Percentiles rank a stretch among this genome's conserved stretches.
Evolutionary conservation across 257 asterid species (phyloP).

Genomic region (Forsythia suspensa): DNA sequence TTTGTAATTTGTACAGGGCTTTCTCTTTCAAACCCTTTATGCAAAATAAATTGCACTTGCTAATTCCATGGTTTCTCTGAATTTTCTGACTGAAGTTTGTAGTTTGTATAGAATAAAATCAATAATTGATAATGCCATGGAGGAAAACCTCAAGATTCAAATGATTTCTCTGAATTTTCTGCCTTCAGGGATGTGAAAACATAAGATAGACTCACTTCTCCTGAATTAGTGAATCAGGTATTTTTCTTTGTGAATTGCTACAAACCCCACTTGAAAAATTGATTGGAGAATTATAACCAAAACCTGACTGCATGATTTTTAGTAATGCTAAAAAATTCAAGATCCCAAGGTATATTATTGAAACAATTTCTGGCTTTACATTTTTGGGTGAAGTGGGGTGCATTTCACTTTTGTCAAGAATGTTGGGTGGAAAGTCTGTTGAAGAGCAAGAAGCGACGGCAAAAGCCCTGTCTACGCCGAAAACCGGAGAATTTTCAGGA

Average conservation of each 20-base stretch:
- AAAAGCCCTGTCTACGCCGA: too few species aligned
- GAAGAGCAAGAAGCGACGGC: too few species aligned
- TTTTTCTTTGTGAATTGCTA: conserved; percentile 15
- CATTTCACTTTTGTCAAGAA: too few species aligned
- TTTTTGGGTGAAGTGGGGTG: conserved; percentile 5
- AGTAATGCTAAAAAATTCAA: conserved; percentile 21
- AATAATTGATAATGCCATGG: not conserved
- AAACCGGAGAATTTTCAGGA: too few species aligned
- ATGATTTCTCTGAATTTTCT: conserved; percentile 20
- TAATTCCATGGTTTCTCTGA: too few species aligned
- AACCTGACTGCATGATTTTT: conserved; percentile 28
- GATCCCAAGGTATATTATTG: conserved; percentile 28
- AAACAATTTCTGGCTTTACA: conserved; percentile 28
- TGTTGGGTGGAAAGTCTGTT: too few species aligned
- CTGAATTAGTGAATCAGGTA: conserved; percentile 8
- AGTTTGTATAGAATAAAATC: too few species aligned
- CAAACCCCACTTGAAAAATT: conserved; percentile 21
- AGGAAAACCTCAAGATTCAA: conserved; percentile 21
- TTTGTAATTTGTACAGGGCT: too few species aligned
- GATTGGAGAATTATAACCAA: conserved; percentile 16
- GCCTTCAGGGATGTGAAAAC: conserved; percentile 30
- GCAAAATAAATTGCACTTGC: too few species aligned
- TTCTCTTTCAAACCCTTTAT: too few species aligned
- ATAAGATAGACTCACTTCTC: conserved; percentile 26
- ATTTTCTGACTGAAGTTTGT: too few species aligned